Conservation (phyloP, 768 basidiomycete species). For the Fibroporia radiculosa region DNA sequence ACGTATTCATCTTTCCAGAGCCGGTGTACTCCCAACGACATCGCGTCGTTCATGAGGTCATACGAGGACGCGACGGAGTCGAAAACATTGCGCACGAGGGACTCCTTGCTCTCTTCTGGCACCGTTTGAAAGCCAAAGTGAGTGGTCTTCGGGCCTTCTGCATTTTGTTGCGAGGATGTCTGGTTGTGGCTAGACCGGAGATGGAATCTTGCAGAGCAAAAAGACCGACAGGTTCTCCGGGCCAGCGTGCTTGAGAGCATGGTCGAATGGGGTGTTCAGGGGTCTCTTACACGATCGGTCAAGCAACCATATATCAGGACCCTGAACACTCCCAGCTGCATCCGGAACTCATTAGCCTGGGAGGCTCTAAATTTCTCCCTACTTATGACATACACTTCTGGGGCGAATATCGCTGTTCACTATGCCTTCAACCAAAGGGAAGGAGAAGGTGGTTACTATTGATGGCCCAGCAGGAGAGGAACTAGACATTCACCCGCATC, state of each 20-base stretch:
- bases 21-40: slow-evolving; percentile 91
- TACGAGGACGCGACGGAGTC: slow-evolving; percentile 92
- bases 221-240: slow-evolving; percentile 2
- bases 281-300: background rate
- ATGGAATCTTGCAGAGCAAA: too few relatives aligned
- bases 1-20: slow-evolving; percentile 96
- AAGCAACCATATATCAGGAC: background rate
- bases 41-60: slow-evolving; percentile 99
- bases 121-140: slow-evolving; percentile 95
- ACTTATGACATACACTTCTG: background rate
- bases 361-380: background rate
- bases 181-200: slow-evolving; percentile 2
- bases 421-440: slow-evolving; percentile 30
- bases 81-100: slow-evolving; percentile 88
- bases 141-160: slow-evolving; percentile 37
- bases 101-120: slow-evolving; percentile 80
- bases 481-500: background rate
- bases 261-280: background rate
- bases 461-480: slow-evolving; percentile 9
- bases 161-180: background rate
- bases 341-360: background rate
- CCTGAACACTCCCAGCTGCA: background rate
- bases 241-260: slow-evolving; percentile 1
- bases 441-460: slow-evolving; percentile 34
- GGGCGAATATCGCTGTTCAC: background rate